phyloP scores from a whole-genome alignment of 1,139 yeast species.

The Pichia sp. region DNA sequence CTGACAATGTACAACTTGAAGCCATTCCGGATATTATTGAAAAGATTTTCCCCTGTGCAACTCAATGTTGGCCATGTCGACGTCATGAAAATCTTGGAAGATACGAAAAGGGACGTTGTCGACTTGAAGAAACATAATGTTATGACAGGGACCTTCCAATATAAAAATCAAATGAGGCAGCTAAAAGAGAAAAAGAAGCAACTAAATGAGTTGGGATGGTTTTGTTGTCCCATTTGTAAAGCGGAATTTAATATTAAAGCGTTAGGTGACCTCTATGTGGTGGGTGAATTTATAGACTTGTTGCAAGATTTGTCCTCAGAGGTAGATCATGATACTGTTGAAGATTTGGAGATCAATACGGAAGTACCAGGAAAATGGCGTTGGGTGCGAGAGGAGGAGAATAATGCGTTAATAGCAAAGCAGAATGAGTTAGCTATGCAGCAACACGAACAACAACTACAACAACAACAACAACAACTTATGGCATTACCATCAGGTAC shows the following conservation, averaged over 20 bases:
- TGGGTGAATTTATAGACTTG: conserved; percentile 24
- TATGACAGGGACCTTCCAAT: conserved; percentile 17
- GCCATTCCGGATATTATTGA: conserved; percentile 22
- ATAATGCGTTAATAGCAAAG: neutral
- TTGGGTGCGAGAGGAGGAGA: conserved; percentile 16
- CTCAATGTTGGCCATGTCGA: neutral
- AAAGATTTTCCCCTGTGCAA: conserved; percentile 15
- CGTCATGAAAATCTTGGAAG: conserved; percentile 19
- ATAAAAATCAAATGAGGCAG: conserved; percentile 14
- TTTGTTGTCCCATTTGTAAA: conserved; percentile 27
- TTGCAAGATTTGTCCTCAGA: conserved; percentile 14
- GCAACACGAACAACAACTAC: too few species aligned
- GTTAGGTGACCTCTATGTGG: conserved; percentile 25
- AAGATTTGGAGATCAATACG: conserved; percentile 19
- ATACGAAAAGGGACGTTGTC: conserved; percentile 20
- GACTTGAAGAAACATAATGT: conserved; percentile 17
- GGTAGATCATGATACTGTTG: conserved; percentile 10
- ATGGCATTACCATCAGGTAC: too few species aligned
- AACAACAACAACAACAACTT: too few species aligned
- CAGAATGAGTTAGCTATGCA: too few species aligned
- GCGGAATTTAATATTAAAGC: conserved; percentile 24
- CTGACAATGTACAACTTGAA: conserved; percentile 21
- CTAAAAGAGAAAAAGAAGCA: conserved; percentile 15
- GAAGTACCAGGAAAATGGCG: conserved; percentile 22
- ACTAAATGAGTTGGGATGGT: conserved; percentile 23